These are phyloP conservation scores for Amoeboaphelidium protococcarum DNA, from an alignment of 371 early-diverging fungal species.

Conservation along the genomic window DNA sequence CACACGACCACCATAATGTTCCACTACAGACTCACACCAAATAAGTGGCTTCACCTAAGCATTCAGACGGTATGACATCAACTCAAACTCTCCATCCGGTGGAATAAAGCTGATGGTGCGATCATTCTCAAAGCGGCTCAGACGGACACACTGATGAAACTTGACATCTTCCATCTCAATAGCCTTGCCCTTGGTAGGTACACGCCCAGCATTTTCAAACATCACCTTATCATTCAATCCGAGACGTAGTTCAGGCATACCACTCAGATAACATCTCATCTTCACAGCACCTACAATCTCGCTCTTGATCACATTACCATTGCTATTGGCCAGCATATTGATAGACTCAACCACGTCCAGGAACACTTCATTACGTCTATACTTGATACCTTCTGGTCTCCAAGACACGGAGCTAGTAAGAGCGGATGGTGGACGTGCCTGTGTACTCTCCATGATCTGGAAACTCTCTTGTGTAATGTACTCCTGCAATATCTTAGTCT, in stretches of 20 bases:
- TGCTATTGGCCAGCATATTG: slow-evolving; percentile 77
- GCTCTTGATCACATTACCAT: slow-evolving; percentile 78
- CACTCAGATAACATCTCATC: slow-evolving; percentile 83
- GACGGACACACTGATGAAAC: slow-evolving; percentile 93
- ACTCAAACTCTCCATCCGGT: slow-evolving; percentile 95
- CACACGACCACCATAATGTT: slow-evolving; percentile 69
- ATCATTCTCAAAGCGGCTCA: slow-evolving; percentile 82
- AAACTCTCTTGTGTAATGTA: slow-evolving; percentile 91
- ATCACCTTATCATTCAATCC: slow-evolving; percentile 94
- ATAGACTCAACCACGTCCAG: slow-evolving; percentile 92
- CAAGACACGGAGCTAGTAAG: slow-evolving; percentile 94
- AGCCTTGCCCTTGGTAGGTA: slow-evolving; percentile 58
- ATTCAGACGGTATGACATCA: slow-evolving; percentile 92
- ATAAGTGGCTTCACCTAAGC: slow-evolving; percentile 88
- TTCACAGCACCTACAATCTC: slow-evolving; percentile 86
- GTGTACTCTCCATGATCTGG: slow-evolving; percentile 64
- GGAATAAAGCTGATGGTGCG: slow-evolving; percentile 94
- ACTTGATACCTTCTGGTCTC: slow-evolving; percentile 86
- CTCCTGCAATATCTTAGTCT: slow-evolving; percentile 87
- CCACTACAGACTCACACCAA: slow-evolving; percentile 81
- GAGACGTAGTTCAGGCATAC: slow-evolving; percentile 94
- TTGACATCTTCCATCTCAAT: slow-evolving; percentile 98
- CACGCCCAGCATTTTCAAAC: slow-evolving; percentile 80
- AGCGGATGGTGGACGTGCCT: slow-evolving; percentile 73
- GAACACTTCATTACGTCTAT: slow-evolving; percentile 94